Base-by-base conservation (phyloP, 495 filamentous ascomycete genomes). In the Aspergillus baeticus region DNA sequence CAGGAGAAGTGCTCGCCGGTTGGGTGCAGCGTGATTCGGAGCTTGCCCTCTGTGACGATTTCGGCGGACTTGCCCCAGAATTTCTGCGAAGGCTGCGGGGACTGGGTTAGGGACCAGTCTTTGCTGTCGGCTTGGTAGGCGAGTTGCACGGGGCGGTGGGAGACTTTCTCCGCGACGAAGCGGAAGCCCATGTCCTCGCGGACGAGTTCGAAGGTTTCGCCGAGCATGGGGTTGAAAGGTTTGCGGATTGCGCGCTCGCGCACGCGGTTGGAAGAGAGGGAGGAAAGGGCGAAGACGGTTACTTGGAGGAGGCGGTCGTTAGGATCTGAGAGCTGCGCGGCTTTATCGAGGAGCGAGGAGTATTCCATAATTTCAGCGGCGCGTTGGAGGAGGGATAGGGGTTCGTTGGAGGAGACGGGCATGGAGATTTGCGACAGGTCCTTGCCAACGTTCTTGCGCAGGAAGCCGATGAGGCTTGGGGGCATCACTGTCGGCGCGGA, bases 21-120 rank as follows among this genome's bases (percentile, higher is more conserved):
- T 11, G 77, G 76, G 63, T 91, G 88, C 21, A 96, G 71, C 34
- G 77, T 80, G 33, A 98, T 74, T 18, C 91, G 82, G 10, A 88
- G 85, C 18, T 90, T 87, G 10, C 94, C 94, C 39, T 96, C 93
- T 0, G 92, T 98, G 43, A 85, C 90, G 55, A 98, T 81, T 71
- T 98, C 94, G 15, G 89, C 89, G 51, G 86, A 91, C 73, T 98
- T 98, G 42, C 94, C 94, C 94, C 94, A 98, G 77, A 98, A 98
- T 61, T 98, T 97, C 66, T 98, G 94, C 8, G 85, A 86, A 3
- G 94, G 94, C 63, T 87, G 84, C 0, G 94, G 91, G 6, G 87
- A 87, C 67, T 98, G 94, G 5, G 88, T 77, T 54, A 96, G 84
- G 8, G 86, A 89, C 94, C 94, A 98, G 37, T 78, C 74, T 20